Conservation (phyloP, 2,329 filamentous ascomycete species). For the Ramularia endophylla region DNA sequence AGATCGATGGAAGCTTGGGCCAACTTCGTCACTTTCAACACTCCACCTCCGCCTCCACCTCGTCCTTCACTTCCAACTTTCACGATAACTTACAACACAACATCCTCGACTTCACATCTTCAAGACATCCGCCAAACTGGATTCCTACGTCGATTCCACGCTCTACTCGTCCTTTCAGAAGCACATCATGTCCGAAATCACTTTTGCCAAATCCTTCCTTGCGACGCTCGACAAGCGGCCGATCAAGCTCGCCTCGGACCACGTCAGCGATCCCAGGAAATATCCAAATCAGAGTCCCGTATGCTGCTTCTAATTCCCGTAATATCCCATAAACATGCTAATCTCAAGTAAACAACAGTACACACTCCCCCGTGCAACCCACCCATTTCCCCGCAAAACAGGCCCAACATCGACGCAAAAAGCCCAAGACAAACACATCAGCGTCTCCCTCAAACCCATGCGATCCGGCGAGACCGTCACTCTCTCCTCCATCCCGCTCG, state of each 20-base stretch:
- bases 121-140: slow-evolving; percentile 9
- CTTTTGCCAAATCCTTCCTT: slow-evolving; percentile 79
- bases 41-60: neutral
- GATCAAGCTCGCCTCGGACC: slow-evolving; percentile 76
- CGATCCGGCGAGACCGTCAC: slow-evolving; percentile 65
- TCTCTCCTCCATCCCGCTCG: slow-evolving; percentile 55
- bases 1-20: too few relatives aligned
- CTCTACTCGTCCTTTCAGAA: slow-evolving; percentile 30
- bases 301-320: slow-evolving; percentile 38
- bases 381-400: slow-evolving; percentile 45
- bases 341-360: slow-evolving; percentile 45
- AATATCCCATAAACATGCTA: neutral
- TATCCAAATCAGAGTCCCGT: slow-evolving; percentile 75
- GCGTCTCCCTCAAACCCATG: slow-evolving; percentile 65
- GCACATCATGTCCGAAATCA: slow-evolving; percentile 57
- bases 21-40: too few relatives aligned
- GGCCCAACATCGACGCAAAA: slow-evolving; percentile 40
- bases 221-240: slow-evolving; percentile 71
- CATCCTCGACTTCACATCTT: too few relatives aligned
- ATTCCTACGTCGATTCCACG: slow-evolving; percentile 11
- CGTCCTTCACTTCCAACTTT: neutral
- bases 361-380: slow-evolving; percentile 61
- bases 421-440: slow-evolving; percentile 33
- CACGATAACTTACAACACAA: neutral
- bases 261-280: slow-evolving; percentile 77